phyloP scores from a whole-genome alignment of 169 alveolate genomes.

The Eimeria sp. region DNA sequence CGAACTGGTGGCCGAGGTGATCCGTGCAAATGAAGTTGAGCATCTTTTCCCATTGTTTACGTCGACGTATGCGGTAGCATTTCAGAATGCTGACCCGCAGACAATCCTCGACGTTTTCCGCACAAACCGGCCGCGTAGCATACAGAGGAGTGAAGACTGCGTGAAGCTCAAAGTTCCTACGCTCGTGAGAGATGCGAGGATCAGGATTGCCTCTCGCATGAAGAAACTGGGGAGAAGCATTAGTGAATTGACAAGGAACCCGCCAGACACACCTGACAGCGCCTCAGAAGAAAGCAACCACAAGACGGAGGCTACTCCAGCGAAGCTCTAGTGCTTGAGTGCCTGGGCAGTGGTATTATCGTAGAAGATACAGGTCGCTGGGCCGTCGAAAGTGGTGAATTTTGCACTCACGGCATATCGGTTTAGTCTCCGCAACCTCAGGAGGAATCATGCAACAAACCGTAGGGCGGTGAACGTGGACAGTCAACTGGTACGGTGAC shows the following conservation, averaged over 20 bases:
- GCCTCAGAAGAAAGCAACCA: neutral
- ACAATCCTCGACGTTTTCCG: conserved; percentile 80
- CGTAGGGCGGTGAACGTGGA: neutral
- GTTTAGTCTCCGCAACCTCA: neutral
- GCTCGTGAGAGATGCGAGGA: conserved; percentile 40
- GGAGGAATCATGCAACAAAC: neutral
- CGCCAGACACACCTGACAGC: neutral
- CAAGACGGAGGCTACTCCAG: neutral
- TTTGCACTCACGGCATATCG: neutral
- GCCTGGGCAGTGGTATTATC: neutral
- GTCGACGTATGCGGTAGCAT: conserved; percentile 83
- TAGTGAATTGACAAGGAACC: conserved; percentile 43
- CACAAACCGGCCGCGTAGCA: conserved; percentile 65
- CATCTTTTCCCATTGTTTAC: conserved; percentile 82
- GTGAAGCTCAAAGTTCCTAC: conserved; percentile 56
- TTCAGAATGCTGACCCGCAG: conserved; percentile 61
- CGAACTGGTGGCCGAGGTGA: conserved; percentile 78
- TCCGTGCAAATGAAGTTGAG: conserved; percentile 63
- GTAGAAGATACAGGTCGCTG: neutral
- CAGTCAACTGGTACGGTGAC: neutral
- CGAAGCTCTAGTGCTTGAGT: neutral
- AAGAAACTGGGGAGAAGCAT: conserved; percentile 43
- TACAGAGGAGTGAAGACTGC: conserved; percentile 56
- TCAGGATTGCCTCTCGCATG: conserved; percentile 57
- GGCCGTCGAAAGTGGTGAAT: conserved; percentile 22